Evolutionary conservation across 106 monocot genomes (phyloP).

Genomic region (Dendrobium huoshanense): DNA sequence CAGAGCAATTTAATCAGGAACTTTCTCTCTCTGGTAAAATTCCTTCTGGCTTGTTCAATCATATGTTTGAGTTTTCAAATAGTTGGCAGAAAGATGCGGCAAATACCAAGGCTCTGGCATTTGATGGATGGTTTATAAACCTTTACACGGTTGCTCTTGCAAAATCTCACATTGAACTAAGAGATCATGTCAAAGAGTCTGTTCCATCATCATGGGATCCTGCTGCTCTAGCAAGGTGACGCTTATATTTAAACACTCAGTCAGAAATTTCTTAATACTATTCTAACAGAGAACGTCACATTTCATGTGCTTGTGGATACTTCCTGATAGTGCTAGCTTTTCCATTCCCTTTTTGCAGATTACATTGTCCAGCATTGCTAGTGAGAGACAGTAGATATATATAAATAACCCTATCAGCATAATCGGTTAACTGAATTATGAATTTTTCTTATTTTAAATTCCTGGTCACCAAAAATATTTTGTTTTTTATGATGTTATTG

Average conservation of each 20-base stretch:
- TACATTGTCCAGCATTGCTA: background rate
- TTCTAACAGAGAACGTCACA: background rate
- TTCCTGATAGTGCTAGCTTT: background rate
- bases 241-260: background rate
- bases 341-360: background rate
- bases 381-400: background rate
- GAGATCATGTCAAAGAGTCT: constrained; percentile 69
- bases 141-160: constrained; percentile 76
- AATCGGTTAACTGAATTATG: background rate
- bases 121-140: constrained; percentile 90
- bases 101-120: constrained; percentile 75
- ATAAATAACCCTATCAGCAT: background rate
- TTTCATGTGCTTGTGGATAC: background rate
- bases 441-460: background rate
- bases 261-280: background rate
- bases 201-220: constrained; percentile 96
- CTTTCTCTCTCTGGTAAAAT: constrained; percentile 77
- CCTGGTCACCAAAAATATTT: background rate
- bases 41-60: constrained; percentile 83
- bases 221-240: constrained; percentile 68
- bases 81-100: constrained; percentile 93
- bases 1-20: constrained; percentile 88
- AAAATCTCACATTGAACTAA: constrained; percentile 66
- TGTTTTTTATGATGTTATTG: background rate
- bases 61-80: constrained; percentile 74